phyloP scores from a whole-genome alignment of 192 early-diverging fungal species.

The Coemansia pectinata region DNA sequence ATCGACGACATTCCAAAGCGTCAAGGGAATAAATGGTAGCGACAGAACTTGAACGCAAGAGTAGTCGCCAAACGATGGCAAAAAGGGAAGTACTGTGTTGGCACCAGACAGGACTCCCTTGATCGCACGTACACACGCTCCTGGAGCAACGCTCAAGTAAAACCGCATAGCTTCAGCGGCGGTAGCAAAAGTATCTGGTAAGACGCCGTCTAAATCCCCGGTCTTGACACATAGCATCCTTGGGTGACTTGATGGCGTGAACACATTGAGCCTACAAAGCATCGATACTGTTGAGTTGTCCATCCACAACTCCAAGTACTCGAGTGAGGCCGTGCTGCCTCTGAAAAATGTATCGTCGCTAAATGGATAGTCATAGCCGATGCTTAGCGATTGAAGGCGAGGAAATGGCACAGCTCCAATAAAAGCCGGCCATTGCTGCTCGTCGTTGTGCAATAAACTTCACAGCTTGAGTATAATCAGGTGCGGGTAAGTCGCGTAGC shows the following conservation, averaged over 20 bases:
- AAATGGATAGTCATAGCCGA: not conserved
- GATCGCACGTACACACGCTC: not conserved
- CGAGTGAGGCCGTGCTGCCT: not conserved
- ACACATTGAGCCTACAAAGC: not conserved
- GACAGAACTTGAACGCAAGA: not conserved
- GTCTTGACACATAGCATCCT: not conserved
- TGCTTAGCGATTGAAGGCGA: not conserved
- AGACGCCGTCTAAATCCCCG: too few species aligned
- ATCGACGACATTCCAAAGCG: not conserved
- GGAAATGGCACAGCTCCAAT: not conserved
- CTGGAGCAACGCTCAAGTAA: not conserved
- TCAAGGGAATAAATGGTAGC: not conserved
- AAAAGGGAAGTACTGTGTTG: not conserved
- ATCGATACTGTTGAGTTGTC: not conserved
- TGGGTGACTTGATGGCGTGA: not conserved
- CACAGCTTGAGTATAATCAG: too few species aligned
- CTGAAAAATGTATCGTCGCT: not conserved
- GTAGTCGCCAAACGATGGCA: not conserved
- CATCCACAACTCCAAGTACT: not conserved
- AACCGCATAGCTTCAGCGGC: not conserved
- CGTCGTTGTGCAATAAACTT: too few species aligned
- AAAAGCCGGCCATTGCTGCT: not conserved
- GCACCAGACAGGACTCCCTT: not conserved
- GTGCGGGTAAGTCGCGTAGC: too few species aligned
- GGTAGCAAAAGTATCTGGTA: not conserved